phyloP scores from a whole-genome alignment of 2,329 filamentous ascomycete species.

The Verticillium klebahnii region DNA sequence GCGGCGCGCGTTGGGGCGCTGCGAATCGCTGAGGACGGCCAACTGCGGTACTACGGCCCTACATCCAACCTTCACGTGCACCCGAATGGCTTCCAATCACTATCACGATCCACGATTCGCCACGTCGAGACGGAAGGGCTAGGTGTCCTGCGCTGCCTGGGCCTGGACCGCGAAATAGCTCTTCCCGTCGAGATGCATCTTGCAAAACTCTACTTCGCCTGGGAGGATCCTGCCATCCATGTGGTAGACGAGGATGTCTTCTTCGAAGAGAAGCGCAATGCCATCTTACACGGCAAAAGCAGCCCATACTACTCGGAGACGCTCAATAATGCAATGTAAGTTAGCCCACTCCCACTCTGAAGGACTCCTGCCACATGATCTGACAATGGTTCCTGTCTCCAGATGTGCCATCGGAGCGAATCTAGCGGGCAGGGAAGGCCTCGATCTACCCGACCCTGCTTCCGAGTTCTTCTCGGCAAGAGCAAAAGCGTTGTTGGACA shows the following conservation, averaged over 20 bases:
- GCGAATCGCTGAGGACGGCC: constrained; percentile 10
- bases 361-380: no score
- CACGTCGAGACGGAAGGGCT: constrained; percentile 1
- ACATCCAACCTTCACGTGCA: constrained; percentile 14
- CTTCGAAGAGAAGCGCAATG: constrained; percentile 15
- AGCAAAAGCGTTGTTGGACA: constrained; percentile 19
- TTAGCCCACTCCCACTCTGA: background rate
- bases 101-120: constrained; percentile 1
- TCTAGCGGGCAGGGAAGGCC: background rate
- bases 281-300: constrained; percentile 2
- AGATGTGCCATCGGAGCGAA: constrained; percentile 11
- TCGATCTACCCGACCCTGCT: constrained; percentile 25
- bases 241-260: constrained; percentile 19
- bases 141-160: constrained; percentile 5
- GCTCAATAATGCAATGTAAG: constrained; percentile 21
- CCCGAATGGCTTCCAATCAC: background rate
- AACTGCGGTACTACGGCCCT: constrained; percentile 14
- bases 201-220: constrained; percentile 17
- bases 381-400: background rate
- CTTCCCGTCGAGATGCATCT: constrained; percentile 13
- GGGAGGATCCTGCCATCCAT: constrained; percentile 19
- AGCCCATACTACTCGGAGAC: constrained; percentile 22
- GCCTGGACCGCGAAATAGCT: constrained; percentile 13
- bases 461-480: constrained; percentile 20
- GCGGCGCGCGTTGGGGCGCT: constrained; percentile 13